These are phyloP conservation scores for Mikania micrantha DNA, from an alignment of 129 eudicot species.

Conservation along the genomic window DNA sequence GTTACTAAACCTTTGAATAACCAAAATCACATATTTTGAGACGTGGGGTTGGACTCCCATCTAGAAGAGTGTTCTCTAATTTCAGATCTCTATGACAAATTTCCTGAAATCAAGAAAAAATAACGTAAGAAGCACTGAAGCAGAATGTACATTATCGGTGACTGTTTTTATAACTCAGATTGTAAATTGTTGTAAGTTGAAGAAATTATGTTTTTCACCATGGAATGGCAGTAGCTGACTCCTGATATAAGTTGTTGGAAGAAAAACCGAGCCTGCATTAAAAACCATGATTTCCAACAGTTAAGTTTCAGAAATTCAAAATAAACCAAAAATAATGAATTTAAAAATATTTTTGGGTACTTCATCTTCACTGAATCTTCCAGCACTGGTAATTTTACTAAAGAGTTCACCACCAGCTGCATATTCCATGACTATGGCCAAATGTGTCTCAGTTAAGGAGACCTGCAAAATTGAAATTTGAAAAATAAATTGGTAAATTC, in stretches of 20 bases:
- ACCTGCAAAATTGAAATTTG: slow-evolving; percentile 32
- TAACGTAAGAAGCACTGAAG: slow-evolving; percentile 8
- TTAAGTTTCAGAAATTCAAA: background rate
- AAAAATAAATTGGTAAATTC: background rate
- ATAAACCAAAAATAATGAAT: background rate
- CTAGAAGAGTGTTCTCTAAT: slow-evolving; percentile 83
- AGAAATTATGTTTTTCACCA: slow-evolving; percentile 38
- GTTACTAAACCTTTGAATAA: slow-evolving; percentile 62
- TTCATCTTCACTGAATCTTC: slow-evolving; percentile 78
- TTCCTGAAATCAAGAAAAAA: slow-evolving; percentile 42
- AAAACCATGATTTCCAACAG: background rate
- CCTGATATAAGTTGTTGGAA: slow-evolving; percentile 90
- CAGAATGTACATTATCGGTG: background rate
- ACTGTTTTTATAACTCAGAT: background rate
- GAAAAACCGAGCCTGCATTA: slow-evolving; percentile 74
- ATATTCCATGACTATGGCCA: slow-evolving; percentile 76
- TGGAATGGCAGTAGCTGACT: slow-evolving; percentile 80
- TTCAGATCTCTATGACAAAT: slow-evolving; percentile 90
- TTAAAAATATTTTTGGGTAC: slow-evolving; percentile 17
- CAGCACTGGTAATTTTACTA: slow-evolving; percentile 60
- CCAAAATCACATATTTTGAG: slow-evolving; percentile 88
- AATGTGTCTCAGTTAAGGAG: slow-evolving; percentile 44
- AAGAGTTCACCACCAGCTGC: slow-evolving; percentile 81
- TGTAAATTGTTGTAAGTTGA: background rate
- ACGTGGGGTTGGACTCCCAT: slow-evolving; percentile 81